Evolutionary conservation across 352 stramenopile genomes (phyloP), one percentile per base, ranked within the genome.

Genomic region (Phytophthora tentaculata): DNA sequence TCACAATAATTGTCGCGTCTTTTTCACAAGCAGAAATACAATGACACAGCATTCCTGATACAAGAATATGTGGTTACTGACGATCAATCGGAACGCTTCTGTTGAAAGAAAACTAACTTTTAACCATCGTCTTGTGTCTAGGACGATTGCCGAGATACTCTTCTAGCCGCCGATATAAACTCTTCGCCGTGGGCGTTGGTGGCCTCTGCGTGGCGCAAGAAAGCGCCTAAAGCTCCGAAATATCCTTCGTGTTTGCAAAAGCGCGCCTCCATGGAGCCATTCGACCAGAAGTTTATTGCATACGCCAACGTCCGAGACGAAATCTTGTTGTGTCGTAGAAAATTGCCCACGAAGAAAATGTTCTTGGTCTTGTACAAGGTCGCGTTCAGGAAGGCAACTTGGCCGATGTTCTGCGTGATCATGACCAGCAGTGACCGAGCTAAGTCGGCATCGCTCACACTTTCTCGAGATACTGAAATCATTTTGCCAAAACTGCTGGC

Each of bases 201-300:
- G 54, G 79, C 80, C 53, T 92, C 80, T 10, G 87, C 86, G 19
- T 96, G 90, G 37, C 83, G 82, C 61, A 99, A 80, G 79, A 99
- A 99, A 17, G 98, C 96, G 12, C 98, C 98, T 3, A 99, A 76
- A 16, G 98, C 97, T 6, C 98, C 98, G 47, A 99, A 94, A 75
- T 99, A 99, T 0, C 98, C 98, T 85, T 99, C 97, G 70, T 99
- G 97, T 73, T 97, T 94, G 67, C 97, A 97, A 67, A 99, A 99
- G 16, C 94, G 85, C 10, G 92, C 92, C 58, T 97, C 83, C 78
- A 96, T 97, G 22, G 76, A 71, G 49, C 97, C 97, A 55, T 97
- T 96, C 24, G 95, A 99, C 98, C 98, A 99, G 80, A 99, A 99
- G 63, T 99, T 92, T 75, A 99, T 99, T 37, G 96, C 95, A 64